Evolutionary conservation across 352 stramenopile genomes (phyloP).

Genomic region (Phytophthora cactorum): DNA sequence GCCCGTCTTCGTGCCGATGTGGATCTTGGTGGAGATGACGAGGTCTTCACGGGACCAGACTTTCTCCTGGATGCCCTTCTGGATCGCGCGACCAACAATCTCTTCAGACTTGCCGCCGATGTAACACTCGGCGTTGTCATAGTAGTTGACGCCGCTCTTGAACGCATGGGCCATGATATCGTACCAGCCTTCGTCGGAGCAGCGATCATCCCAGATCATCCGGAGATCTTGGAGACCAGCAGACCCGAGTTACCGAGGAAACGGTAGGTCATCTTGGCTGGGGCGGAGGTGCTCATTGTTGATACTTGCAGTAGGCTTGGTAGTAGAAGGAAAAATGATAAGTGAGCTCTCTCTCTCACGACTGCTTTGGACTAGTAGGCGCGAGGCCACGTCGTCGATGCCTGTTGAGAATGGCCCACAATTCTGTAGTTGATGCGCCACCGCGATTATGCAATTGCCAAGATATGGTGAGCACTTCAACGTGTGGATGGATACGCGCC

Average conservation of each 20-base stretch:
- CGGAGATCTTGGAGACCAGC: conserved; percentile 46
- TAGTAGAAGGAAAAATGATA: neutral
- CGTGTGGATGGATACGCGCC: neutral
- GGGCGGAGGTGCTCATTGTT: conserved; percentile 7
- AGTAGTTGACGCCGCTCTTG: conserved; percentile 54
- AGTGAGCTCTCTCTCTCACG: neutral
- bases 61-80: conserved; percentile 37
- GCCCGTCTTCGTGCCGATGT: conserved; percentile 28
- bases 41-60: conserved; percentile 50
- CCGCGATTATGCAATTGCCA: neutral
- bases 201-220: conserved; percentile 30
- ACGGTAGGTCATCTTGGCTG: conserved; percentile 40
- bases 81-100: conserved; percentile 43
- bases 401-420: neutral
- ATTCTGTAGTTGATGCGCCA: neutral
- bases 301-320: neutral
- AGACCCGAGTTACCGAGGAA: conserved; percentile 44
- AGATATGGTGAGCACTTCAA: neutral
- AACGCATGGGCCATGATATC: conserved; percentile 41
- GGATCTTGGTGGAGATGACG: conserved; percentile 59
- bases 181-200: conserved; percentile 28
- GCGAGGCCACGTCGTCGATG: too few relatives aligned
- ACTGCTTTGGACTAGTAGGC: too few relatives aligned
- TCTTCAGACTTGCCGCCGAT: conserved; percentile 37
- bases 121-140: conserved; percentile 56